These are phyloP conservation scores for Trichophyton benhamiae DNA, from an alignment of 2,329 filamentous ascomycete genomes.

Conservation along the genomic window DNA sequence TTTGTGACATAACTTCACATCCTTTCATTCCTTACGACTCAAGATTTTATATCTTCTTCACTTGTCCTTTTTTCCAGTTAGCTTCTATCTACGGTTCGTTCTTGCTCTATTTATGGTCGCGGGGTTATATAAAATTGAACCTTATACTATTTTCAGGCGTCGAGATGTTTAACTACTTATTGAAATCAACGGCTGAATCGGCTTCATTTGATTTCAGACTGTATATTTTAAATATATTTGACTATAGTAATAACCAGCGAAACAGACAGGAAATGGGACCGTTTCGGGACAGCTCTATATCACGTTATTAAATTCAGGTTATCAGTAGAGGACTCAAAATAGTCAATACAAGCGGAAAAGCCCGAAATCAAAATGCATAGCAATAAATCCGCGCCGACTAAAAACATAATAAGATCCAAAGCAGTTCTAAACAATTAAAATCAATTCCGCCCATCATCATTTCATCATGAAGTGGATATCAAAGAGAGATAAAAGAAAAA, in stretches of 20 bases:
- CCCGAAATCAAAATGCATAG: not conserved
- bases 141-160: too few relatives aligned
- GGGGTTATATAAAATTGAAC: not conserved
- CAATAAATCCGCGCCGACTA: not conserved
- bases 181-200: too few relatives aligned
- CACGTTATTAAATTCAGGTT: not conserved
- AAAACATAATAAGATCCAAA: not conserved
- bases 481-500: not conserved
- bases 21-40: not conserved
- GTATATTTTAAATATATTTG: too few relatives aligned
- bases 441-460: not conserved
- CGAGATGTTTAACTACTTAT: too few relatives aligned
- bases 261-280: too few relatives aligned
- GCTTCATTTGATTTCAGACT: too few relatives aligned
- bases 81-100: not conserved
- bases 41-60: not conserved
- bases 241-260: too few relatives aligned
- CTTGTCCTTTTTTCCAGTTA: not conserved
- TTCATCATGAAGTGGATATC: not conserved
- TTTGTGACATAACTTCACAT: not conserved
- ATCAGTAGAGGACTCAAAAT: too few relatives aligned
- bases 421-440: not conserved
- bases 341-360: not conserved
- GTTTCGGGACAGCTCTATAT: not conserved
- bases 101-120: not conserved